These are phyloP conservation scores for Globisporangium middletonii DNA, from an alignment of 352 stramenopile species.

Conservation along the genomic window DNA sequence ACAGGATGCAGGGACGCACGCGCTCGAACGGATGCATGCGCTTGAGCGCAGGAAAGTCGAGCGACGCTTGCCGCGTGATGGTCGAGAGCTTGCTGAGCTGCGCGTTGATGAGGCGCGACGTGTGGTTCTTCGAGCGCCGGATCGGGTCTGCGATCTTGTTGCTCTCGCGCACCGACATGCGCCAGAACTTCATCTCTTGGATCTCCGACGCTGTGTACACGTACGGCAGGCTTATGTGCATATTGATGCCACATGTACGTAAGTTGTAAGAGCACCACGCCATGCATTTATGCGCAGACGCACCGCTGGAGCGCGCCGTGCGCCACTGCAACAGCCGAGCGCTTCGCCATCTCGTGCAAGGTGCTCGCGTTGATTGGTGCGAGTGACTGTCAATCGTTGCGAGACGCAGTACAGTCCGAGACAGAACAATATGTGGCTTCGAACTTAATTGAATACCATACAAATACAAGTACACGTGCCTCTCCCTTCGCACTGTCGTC, in stretches of 20 bases:
- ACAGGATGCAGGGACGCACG: slow-evolving; percentile 19
- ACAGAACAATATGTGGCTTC: too few species aligned
- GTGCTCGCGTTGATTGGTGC: not conserved
- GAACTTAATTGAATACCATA: not conserved
- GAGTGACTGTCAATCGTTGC: not conserved
- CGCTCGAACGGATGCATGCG: slow-evolving; percentile 78
- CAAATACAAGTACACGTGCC: too few species aligned
- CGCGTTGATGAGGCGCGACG: slow-evolving; percentile 73
- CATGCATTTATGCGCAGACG: not conserved
- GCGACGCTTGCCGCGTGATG: slow-evolving; percentile 63
- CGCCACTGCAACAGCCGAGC: slow-evolving; percentile 19
- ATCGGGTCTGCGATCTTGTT: slow-evolving; percentile 74
- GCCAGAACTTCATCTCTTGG: slow-evolving; percentile 87
- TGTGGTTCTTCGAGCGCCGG: slow-evolving; percentile 78
- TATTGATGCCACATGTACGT: not conserved
- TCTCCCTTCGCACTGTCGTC: too few species aligned
- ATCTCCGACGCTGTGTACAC: slow-evolving; percentile 78
- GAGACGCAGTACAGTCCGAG: not conserved
- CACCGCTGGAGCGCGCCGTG: slow-evolving; percentile 71
- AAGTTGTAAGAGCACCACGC: not conserved
- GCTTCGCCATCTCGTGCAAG: slow-evolving; percentile 9
- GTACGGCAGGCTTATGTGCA: slow-evolving; percentile 51
- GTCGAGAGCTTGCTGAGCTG: slow-evolving; percentile 68
- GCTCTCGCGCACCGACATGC: slow-evolving; percentile 59
- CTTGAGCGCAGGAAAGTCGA: slow-evolving; percentile 74